Evolutionary conservation across 352 stramenopile genomes (phyloP), one percentile per base, ranked within the genome.

Genomic region (Phytopythium aichiense): DNA sequence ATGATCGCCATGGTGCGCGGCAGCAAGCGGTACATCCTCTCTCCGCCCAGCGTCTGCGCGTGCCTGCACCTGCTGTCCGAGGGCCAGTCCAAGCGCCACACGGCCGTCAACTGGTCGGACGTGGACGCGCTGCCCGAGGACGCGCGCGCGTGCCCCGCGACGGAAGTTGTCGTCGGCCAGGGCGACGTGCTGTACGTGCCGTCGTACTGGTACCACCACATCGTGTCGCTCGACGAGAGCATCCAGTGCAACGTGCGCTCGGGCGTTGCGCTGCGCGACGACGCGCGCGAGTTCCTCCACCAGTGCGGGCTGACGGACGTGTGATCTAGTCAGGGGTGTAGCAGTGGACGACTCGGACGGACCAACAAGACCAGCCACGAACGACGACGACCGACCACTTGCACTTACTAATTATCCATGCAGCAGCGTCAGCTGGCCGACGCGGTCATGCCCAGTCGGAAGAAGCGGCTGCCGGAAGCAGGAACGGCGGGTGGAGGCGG

Each of bases 181-280:
- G 96, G 96, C 7, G 95, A 99, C 73, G 90, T 97, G 11, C 66
- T 98, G 30, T 98, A 98, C 71, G 69, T 98, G 31, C 95, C 95
- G 9, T 97, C 92, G 9, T 89, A 80, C 61, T 98, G 92, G 91
- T 98, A 98, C 69, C 96, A 99, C 72, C 97, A 96, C 67, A 98
- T 99, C 67, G 87, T 98, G 8, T 96, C 89, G 43, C 74, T 98
- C 15, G 89, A 97, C 65, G 91, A 97, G 31, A 98, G 89, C 68
- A 94, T 95, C 31, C 96, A 99, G 71, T 98, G 95, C 78, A 99
- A 99, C 71, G 73, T 93, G 30, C 79, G 95, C 30, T 92, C 80
- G n/a, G 76, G 77, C 0, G 62, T 76, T 40, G 68, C 65, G 5
- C 58, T 67, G 40, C 71, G 79, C 23, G 40, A 71, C n/a, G 63